These are phyloP conservation scores for Elongisporangium anandrum DNA, from an alignment of 352 stramenopile genomes.

Conservation along the genomic window DNA sequence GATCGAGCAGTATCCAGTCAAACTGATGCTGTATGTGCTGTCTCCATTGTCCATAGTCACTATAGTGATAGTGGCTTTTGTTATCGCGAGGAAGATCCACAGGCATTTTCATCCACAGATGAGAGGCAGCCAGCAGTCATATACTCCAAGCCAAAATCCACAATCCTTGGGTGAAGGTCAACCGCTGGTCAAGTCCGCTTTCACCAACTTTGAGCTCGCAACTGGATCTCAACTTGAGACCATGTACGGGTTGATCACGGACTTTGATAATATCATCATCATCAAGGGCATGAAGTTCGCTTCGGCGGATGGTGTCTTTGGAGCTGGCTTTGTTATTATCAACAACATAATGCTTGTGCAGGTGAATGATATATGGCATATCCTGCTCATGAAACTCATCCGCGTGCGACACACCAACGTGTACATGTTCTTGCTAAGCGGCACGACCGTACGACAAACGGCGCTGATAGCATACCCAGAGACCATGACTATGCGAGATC, in stretches of 20 bases:
- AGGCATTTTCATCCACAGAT: background rate
- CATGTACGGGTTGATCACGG: background rate
- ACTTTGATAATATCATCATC: constrained; percentile 9
- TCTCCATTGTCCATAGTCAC: background rate
- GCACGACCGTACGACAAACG: background rate
- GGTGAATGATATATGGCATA: constrained; percentile 5
- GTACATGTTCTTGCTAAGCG: background rate
- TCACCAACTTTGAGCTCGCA: background rate
- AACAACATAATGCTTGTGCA: constrained; percentile 11
- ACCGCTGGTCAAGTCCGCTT: background rate
- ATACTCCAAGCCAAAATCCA: background rate
- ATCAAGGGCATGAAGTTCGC: constrained; percentile 18
- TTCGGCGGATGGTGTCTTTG: constrained; percentile 14
- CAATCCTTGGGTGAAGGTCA: too few relatives aligned
- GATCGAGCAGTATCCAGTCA: background rate
- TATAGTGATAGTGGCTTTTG: background rate
- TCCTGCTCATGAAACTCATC: constrained; percentile 11
- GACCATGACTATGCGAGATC: background rate
- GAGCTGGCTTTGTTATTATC: constrained; percentile 12
- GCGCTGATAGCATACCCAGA: constrained; percentile 2
- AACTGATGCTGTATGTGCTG: background rate
- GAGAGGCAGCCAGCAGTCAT: background rate
- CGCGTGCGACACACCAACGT: background rate
- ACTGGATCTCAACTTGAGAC: background rate
- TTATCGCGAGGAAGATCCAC: background rate